These are phyloP conservation scores for Hippophae rhamnoides DNA, from an alignment of 306 rosid species.

Conservation along the genomic window DNA sequence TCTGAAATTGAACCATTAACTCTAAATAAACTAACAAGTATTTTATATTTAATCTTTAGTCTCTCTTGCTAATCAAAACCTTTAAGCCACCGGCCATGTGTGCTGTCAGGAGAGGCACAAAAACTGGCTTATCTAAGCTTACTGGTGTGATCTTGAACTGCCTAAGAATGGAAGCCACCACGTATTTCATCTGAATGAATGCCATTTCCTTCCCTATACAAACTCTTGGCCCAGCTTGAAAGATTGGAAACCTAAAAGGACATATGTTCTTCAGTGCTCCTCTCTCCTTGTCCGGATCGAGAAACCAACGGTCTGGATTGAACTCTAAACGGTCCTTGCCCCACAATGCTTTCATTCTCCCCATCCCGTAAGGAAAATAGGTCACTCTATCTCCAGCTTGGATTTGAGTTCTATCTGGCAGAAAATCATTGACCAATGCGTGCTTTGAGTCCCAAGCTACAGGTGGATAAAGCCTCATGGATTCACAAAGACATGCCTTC, in stretches of 20 bases:
- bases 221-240: constrained; percentile 91
- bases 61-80: constrained; percentile 45
- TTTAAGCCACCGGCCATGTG: constrained; percentile 86
- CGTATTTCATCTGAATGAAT: constrained; percentile 67
- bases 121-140: constrained; percentile 34
- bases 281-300: constrained; percentile 27
- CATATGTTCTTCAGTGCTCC: constrained; percentile 35
- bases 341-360: constrained; percentile 77
- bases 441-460: constrained; percentile 93
- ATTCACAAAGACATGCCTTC: constrained; percentile 70
- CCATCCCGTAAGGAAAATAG: constrained; percentile 89
- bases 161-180: constrained; percentile 49
- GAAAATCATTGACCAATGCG: constrained; percentile 42
- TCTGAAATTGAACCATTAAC: constrained; percentile 10
- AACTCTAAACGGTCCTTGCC: constrained; percentile 65
- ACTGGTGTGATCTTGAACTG: constrained; percentile 42
- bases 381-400: constrained; percentile 73
- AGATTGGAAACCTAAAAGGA: constrained; percentile 55
- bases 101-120: constrained; percentile 80
- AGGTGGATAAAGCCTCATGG: constrained; percentile 83
- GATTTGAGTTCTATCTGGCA: constrained; percentile 64
- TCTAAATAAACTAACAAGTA: constrained; percentile 2
- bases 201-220: constrained; percentile 93
- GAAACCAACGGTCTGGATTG: constrained; percentile 72
- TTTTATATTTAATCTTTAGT: constrained; percentile 1